These are phyloP conservation scores for Salix caprea DNA, from an alignment of 345 rosid species.

Conservation along the genomic window DNA sequence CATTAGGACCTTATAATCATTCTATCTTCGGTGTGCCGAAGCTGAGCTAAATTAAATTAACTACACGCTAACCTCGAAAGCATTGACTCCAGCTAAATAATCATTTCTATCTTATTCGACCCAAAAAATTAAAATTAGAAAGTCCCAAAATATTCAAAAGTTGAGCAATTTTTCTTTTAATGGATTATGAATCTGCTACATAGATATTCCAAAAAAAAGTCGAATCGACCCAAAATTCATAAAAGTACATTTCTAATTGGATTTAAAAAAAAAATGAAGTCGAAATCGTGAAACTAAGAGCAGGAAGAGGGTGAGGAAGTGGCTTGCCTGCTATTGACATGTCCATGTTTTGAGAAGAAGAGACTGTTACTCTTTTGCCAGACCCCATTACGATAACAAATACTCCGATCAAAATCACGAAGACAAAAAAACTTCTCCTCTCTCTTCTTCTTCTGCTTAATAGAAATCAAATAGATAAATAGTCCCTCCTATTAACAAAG, in stretches of 20 bases:
- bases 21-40: too few relatives aligned
- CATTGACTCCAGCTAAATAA: not conserved
- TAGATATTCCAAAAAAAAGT: not conserved
- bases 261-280: not conserved
- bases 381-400: conserved; percentile 20
- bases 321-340: conserved; percentile 14
- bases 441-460: not conserved
- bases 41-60: not conserved
- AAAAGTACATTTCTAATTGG: not conserved
- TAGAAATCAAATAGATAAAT: not conserved
- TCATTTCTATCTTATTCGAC: not conserved
- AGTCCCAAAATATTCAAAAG: not conserved
- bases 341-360: conserved; percentile 15
- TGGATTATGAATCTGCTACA: not conserved
- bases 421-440: too few relatives aligned
- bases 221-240: not conserved
- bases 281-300: not conserved
- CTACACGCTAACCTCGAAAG: not conserved
- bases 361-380: conserved; percentile 10
- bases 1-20: not conserved
- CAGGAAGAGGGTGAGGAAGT: not conserved
- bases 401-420: not conserved
- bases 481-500: not conserved
- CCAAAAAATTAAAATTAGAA: not conserved
- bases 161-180: not conserved